Conservation (phyloP, 441 rosid genomes). For the Gossypium gossypioides region DNA sequence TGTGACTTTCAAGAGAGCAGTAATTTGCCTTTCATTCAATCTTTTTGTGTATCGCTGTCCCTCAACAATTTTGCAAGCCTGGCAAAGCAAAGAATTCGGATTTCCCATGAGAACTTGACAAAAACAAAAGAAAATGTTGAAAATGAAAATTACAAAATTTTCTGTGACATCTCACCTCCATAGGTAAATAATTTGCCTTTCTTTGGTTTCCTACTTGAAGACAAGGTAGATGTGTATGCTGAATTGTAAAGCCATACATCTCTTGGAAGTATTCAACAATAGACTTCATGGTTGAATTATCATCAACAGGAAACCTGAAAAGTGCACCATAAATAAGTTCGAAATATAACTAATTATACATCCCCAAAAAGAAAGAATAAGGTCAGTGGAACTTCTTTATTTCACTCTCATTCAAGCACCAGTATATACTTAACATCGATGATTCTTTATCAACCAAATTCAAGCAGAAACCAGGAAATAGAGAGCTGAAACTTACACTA, state of each 20-base stretch:
- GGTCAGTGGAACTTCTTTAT: background rate
- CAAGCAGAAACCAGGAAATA: background rate
- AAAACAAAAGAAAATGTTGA: background rate
- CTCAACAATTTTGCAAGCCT: constrained; percentile 98
- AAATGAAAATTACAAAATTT: background rate
- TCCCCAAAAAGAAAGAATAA: background rate
- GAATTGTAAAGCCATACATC: constrained; percentile 92
- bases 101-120: background rate
- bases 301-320: constrained; percentile 90
- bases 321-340: background rate
- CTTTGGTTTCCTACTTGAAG: constrained; percentile 97
- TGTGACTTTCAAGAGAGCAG: constrained; percentile 76
- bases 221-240: constrained; percentile 85
- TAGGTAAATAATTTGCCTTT: constrained; percentile 94
- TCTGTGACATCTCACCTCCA: constrained; percentile 53
- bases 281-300: constrained; percentile 83
- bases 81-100: constrained; percentile 11
- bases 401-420: background rate
- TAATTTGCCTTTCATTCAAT: constrained; percentile 84
- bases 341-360: background rate
- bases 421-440: background rate
- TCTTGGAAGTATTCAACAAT: constrained; percentile 95
- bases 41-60: constrained; percentile 91
- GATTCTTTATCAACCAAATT: background rate
- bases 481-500: constrained; percentile 42